Evolutionary conservation across 1,284 basidiomycete genomes (phyloP), one percentile per base, ranked within the genome.

Genomic region (Somion occarium): DNA sequence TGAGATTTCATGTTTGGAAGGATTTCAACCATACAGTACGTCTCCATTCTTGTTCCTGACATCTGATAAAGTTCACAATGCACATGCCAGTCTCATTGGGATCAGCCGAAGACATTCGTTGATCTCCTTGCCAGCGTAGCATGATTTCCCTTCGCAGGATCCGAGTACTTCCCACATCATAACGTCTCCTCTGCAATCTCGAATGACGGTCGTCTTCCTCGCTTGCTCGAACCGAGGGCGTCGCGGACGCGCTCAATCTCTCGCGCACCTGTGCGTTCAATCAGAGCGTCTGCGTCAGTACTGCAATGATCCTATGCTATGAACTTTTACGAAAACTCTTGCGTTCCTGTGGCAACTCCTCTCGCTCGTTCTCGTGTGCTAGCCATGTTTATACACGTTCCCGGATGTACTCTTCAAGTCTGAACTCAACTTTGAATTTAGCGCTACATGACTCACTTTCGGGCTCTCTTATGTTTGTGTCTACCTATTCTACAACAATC

Each of bases 11-110:
- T 12, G 3, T 34, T 22, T 23, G 18, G 25, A 12, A 5, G 38
- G 46, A 23, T 5, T 34, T 34, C 34, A 47, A 34, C n/a, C 44
- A 47, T 38, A 20, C 3, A 5, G 46, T 47, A 34, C n/a, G 46
- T 47, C 20, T 15, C 11, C 3, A 3, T 4, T 18, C 12, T 25
- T 7, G 26, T 12, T 15, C 22, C 7, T 26, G 13, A 13, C 11
- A 18, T 25, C 42, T 39, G 38, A 9, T 5, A 22, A 46, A 26
- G 19, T 45, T 15, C n/a, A 15, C 38, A 27, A 18, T 5, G n/a
- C 26, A 26, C 30, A 22, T 22, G 27, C 7, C 19, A 47, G 46
- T 37, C 26, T 5, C 46, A 47, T 47, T 47, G 46, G 46, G 46
- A 37, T 19, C 5, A 38, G 18, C 46, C 46, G 13, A 18, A 47